Evolutionary conservation across 306 rosid genomes (phyloP), one percentile per base, ranked within the genome.

Genomic region (Prunus dulcis): DNA sequence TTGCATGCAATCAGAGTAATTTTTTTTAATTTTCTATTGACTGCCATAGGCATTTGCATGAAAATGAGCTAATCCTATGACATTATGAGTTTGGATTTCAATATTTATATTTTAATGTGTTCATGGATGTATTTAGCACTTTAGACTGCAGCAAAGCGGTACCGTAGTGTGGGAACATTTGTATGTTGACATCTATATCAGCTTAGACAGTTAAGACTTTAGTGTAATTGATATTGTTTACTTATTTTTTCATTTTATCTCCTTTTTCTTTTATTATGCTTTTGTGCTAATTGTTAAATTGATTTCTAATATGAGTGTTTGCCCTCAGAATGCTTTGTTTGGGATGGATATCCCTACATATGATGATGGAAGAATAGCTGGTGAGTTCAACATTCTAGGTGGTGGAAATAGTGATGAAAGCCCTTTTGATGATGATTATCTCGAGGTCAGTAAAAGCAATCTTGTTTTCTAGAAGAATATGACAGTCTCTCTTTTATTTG

Each of bases 331-430:
- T 78, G 98, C 74, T 84, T 85, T 94, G 76, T 84, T 94, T 72
- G 97, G 95, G 80, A 92, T 89, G 93, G 98, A 94, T 71, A 83
- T 88, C 77, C 91, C 92, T 73, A 72, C 77, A 41, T 87, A 92
- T 72, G 91, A 89, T 78, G 87, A 84, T 67, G 85, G 81, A 85
- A 88, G 85, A 78, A 72, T 28, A 30, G 69, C 80, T 52, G 83
- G 74, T 78, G 91, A 82, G 74, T 80, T 80, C 74, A 79, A 71
- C 76, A 77, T 78, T 66, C 82, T 78, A 70, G 79, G 83, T 74
- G 75, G 81, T 64, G 86, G 81, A 61, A 70, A 58, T 79, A 49
- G 60, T 68, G 91, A 91, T 4, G 87, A 82, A 64, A 57, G 78
- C 67, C 80, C 82, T 65, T 83, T 88, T 71, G 92, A 88, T 77